Conservation (phyloP, 805 yeast genomes). For the Metschnikowia peoriensis region DNA sequence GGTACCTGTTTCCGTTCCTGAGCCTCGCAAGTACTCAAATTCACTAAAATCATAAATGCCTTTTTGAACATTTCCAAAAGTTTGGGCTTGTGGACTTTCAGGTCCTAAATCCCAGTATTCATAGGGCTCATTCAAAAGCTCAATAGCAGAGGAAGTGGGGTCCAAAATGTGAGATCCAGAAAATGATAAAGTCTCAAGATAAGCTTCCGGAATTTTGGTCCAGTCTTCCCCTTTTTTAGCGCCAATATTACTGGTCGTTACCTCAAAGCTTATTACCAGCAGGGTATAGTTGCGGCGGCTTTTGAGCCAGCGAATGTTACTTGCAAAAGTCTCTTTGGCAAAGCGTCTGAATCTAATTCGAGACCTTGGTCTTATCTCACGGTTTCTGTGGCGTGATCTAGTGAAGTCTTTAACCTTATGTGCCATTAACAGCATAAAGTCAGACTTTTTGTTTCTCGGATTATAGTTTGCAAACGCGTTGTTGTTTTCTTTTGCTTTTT, state of each 20-base stretch:
- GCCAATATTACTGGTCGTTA: too few species aligned
- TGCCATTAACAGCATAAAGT: neutral
- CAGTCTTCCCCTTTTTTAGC: too few species aligned
- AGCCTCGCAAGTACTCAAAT: neutral
- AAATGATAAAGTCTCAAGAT: too few species aligned
- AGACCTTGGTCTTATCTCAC: neutral
- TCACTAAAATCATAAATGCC: neutral
- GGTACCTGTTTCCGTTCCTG: neutral
- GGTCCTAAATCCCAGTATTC: neutral
- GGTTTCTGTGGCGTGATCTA: neutral
- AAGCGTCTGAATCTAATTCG: neutral
- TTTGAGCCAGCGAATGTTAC: neutral
- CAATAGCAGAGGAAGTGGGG: neutral
- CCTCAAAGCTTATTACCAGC: too few species aligned
- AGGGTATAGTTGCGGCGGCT: too few species aligned
- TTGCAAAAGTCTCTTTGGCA: neutral
- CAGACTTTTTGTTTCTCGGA: neutral
- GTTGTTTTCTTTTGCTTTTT: too few species aligned
- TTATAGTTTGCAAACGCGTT: too few species aligned
- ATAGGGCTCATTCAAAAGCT: neutral
- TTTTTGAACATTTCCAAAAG: neutral
- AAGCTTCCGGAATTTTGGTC: too few species aligned
- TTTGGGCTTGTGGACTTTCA: neutral
- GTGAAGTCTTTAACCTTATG: neutral
- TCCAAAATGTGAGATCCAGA: neutral